A percentile compares a stretch with the other conserved stretches of the same genome.
phyloP scores from a whole-genome alignment of 1,139 yeast genomes.

The Candida freyschussii region DNA sequence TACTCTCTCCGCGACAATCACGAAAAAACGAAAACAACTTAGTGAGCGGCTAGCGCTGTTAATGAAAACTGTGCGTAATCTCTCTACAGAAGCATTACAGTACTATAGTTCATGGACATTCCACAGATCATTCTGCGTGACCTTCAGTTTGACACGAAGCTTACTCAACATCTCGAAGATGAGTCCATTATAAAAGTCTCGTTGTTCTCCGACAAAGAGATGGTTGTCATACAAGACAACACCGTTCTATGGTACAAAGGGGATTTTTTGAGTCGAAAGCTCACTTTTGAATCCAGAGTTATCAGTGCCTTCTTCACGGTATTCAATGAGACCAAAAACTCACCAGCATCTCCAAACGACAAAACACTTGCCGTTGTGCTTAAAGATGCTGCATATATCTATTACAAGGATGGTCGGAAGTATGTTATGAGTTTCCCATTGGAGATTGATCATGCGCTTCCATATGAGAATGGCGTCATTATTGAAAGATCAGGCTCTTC shows the following conservation, averaged over 20 bases:
- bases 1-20: neutral
- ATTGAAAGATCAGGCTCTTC: slow-evolving; percentile 39
- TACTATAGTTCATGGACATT: slow-evolving; percentile 1
- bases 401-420: slow-evolving; percentile 52
- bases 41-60: neutral
- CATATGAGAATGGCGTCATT: slow-evolving; percentile 61
- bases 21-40: slow-evolving; percentile 4
- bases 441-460: slow-evolving; percentile 46
- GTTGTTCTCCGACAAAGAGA: slow-evolving; percentile 10
- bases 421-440: slow-evolving; percentile 64
- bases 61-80: no score
- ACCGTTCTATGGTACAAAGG: slow-evolving; percentile 46
- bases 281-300: slow-evolving; percentile 45
- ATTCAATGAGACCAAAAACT: slow-evolving; percentile 27
- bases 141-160: slow-evolving; percentile 8
- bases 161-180: slow-evolving; percentile 1
- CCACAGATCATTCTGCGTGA: slow-evolving; percentile 8
- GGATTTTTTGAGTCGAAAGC: slow-evolving; percentile 42
- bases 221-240: slow-evolving; percentile 8
- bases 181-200: slow-evolving; percentile 4
- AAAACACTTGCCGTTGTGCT: slow-evolving; percentile 45
- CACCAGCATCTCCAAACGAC: slow-evolving; percentile 1
- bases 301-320: slow-evolving; percentile 46
- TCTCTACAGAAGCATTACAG: no score
- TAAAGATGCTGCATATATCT: slow-evolving; percentile 48